Conservation (phyloP, 768 basidiomycete genomes). For the Trametes sanguinea region DNA sequence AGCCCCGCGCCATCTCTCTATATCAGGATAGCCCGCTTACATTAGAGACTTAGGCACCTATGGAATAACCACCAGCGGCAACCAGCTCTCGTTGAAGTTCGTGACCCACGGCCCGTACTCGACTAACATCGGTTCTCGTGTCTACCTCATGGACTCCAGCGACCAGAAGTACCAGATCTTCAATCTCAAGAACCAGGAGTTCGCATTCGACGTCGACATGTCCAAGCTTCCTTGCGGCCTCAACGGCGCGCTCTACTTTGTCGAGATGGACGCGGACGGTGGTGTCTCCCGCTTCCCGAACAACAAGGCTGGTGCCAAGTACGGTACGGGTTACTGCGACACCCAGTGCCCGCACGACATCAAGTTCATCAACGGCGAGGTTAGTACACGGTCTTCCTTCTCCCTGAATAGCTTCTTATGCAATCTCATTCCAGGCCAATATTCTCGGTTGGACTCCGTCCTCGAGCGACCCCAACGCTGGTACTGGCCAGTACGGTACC, state of each 20-base stretch:
- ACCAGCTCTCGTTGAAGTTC: constrained; percentile 51
- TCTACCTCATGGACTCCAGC: constrained; percentile 48
- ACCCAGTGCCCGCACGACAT: constrained; percentile 55
- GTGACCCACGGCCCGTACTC: constrained; percentile 37
- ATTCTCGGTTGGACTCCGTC: constrained; percentile 41
- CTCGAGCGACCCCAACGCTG: constrained; percentile 44
- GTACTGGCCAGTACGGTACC: constrained; percentile 45
- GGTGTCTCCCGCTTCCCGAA: constrained; percentile 44
- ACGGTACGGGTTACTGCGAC: constrained; percentile 63
- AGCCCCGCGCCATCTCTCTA: background rate
- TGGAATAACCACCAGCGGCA: constrained; percentile 51
- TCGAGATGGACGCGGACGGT: constrained; percentile 57
- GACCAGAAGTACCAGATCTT: constrained; percentile 46
- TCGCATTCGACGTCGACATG: constrained; percentile 58
- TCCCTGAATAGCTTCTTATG: background rate
- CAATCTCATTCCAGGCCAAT: constrained; percentile 44
- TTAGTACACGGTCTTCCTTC: constrained; percentile 25
- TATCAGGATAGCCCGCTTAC: background rate
- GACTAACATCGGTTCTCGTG: constrained; percentile 31
- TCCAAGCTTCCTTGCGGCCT: constrained; percentile 56
- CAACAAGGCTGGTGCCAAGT: constrained; percentile 60
- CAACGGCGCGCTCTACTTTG: constrained; percentile 60
- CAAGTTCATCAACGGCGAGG: constrained; percentile 55
- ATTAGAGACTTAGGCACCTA: constrained; percentile 40
- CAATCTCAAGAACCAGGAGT: constrained; percentile 53